phyloP scores from a whole-genome alignment of 164 flowering plant species.

The Euptelea pleiosperma region DNA sequence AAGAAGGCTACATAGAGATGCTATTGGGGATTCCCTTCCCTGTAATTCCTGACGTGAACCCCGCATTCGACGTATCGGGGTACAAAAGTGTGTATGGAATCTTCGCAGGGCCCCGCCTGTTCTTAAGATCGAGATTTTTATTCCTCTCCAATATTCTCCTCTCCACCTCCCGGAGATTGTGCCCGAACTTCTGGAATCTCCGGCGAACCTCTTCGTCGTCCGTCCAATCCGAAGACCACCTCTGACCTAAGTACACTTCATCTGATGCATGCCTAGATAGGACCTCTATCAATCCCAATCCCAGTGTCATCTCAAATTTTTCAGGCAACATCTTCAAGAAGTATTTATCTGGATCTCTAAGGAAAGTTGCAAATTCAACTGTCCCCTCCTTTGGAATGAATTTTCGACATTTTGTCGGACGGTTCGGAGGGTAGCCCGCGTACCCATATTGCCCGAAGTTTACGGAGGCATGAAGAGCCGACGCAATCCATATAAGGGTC shows the following conservation, averaged over 20 bases:
- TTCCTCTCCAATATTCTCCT: slow-evolving; percentile 40
- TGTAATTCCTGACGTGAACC: slow-evolving; percentile 18
- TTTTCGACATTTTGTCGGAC: slow-evolving; percentile 44
- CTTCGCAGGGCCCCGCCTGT: slow-evolving; percentile 32
- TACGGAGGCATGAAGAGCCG: slow-evolving; percentile 62
- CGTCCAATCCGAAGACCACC: slow-evolving; percentile 42
- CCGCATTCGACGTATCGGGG: slow-evolving; percentile 19
- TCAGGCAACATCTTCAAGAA: slow-evolving; percentile 42
- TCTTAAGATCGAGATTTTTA: slow-evolving; percentile 31
- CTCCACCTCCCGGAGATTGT: slow-evolving; percentile 36
- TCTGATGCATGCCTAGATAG: slow-evolving; percentile 51
- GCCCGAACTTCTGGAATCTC: slow-evolving; percentile 32
- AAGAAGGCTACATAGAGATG: slow-evolving; percentile 19
- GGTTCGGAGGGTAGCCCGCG: slow-evolving; percentile 51
- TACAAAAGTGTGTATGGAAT: slow-evolving; percentile 25
- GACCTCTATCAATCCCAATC: slow-evolving; percentile 30
- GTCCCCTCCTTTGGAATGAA: slow-evolving; percentile 52
- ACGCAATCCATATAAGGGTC: slow-evolving; percentile 64
- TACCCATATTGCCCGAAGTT: slow-evolving; percentile 64
- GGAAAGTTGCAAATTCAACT: slow-evolving; percentile 41
- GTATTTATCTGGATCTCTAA: slow-evolving; percentile 44
- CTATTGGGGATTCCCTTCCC: slow-evolving; percentile 36
- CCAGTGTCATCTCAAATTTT: slow-evolving; percentile 16
- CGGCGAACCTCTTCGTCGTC: slow-evolving; percentile 26
- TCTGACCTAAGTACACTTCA: slow-evolving; percentile 58